These are phyloP conservation scores for Spinacia oleracea DNA, from an alignment of 179 eudicot genomes.

Conservation along the genomic window DNA sequence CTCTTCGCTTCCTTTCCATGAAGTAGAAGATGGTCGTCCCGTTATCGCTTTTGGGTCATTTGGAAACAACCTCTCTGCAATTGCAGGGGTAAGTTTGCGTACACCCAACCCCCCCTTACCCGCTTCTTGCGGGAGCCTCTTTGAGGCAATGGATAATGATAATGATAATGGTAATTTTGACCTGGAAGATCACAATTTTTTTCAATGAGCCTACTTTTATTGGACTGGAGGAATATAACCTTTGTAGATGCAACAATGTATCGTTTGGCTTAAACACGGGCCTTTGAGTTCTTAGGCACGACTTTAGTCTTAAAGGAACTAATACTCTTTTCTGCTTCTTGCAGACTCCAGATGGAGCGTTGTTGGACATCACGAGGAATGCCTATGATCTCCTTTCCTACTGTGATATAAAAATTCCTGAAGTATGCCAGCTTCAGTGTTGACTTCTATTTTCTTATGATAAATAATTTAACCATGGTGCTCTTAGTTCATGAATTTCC, in stretches of 20 bases:
- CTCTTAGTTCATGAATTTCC: background rate
- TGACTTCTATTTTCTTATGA: background rate
- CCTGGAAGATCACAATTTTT: too few species aligned
- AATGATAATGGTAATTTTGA: background rate
- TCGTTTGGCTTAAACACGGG: conserved; percentile 9
- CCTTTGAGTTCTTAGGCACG: background rate
- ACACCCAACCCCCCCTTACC: too few species aligned
- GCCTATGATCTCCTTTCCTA: conserved; percentile 84
- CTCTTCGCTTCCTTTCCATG: too few species aligned
- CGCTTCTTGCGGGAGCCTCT: too few species aligned
- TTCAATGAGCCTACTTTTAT: background rate
- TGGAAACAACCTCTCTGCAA: too few species aligned
- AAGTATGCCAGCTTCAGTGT: conserved; percentile 46
- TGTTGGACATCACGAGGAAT: conserved; percentile 82
- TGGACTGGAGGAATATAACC: background rate
- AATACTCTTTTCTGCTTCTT: conserved; percentile 17
- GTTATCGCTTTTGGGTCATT: too few species aligned
- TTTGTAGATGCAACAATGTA: background rate
- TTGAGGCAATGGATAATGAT: too few species aligned
- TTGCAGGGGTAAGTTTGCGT: too few species aligned
- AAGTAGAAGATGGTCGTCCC: too few species aligned
- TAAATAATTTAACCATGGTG: background rate
- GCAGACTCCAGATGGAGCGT: conserved; percentile 99
- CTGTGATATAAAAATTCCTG: conserved; percentile 66
- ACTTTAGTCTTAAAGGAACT: conserved; percentile 10